Evolutionary conservation across 345 rosid genomes (phyloP), one percentile per base, ranked within the genome.

Genomic region (Anacardium occidentale): DNA sequence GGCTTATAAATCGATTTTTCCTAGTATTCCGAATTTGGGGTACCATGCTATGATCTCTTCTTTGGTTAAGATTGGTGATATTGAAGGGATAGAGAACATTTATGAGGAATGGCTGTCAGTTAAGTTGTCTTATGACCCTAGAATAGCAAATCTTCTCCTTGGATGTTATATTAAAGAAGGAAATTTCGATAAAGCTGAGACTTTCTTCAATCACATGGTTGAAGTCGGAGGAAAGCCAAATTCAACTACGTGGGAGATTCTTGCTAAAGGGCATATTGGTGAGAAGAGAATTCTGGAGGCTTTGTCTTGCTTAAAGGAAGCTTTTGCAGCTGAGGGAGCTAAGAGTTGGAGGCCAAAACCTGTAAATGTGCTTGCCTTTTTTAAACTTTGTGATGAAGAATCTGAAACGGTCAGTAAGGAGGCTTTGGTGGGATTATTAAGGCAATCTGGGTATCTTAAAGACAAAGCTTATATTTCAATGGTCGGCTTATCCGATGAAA

Each of bases 21-120:
- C 96, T 32, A 87, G 72, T 64, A 83, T 90, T 79, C 94, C 97
- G 2, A 92, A 92, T 79, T 77, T 89, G 76, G 98, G 92, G 22
- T 95, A 88, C 82, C 92, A 89, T 83, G 89, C 94, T 70, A 40
- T 92, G 75, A 76, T 95, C 62, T 88, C 96, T 18, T 85, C 99
- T 59, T 79, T 95, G 66, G 74, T 86, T 66, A 81, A 94, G 69
- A 64, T 84, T 59, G 87, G 81, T 5, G 98, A 95, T 77, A 81
- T 91, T 68, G 90, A 87, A 78, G 91, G 91, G 51, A 92, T 93
- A 10, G 95, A 90, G 81, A 90, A 75, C 64, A 79, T 84, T 52
- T 89, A 86, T 7, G 90, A 85, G 71, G 99, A 90, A 69, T 95
- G 99, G 99, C 81, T 87, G 75, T 77, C 86, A 0, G 84, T 82